Evolutionary conservation across 805 yeast species (phyloP), one percentile per base, ranked within the genome.

Genomic region (Priceomyces medius): DNA sequence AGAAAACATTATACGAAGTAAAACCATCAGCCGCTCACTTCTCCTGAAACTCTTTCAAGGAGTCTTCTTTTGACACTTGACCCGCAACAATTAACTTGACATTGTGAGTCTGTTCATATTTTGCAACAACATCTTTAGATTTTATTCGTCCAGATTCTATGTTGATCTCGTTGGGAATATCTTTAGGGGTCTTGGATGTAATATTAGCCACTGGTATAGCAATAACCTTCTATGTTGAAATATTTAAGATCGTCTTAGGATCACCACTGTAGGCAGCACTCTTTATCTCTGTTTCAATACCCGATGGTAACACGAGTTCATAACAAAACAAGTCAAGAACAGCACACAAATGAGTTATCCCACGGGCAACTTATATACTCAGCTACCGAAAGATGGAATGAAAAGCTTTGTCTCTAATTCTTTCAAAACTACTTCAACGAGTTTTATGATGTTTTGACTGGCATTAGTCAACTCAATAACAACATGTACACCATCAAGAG

Each of bases 341-440:
- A 1, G 61, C 64, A 48, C 77, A 76, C 23, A 63, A 53, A 0
- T 66, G 53, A 12, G 76, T 73, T 37, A 41, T 24, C 10, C 77
- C 48, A 47, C 71, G 76, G 39, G 75, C 69, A 0, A 71, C 68
- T 56, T 77, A 77, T 41, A 76, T 42, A n/a, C 81, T 80, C 7
- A 58, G 53, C 2, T 50, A 58, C 48, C 80, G n/a, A n/a, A n/a
- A 2, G 83, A 74, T 23, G 85, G 83, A 48, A 80, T 72, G 61
- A 69, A 80, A 24, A 78, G 53, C 53, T 74, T 73, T 37, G 79
- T 77, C 47, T 73, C 71, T 38, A 64, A 66, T 21, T 53, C 58
- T 7, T 56, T 54, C 3, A 72, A 71, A 6, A 74, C 38, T 18
- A 50, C 69, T 36, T 73, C 76, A 24, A 72, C 43, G 12, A 61